Percentiles rank a stretch among this genome's conserved stretches.
These are phyloP conservation scores for Brassica hybrid DNA, from an alignment of 441 rosid species.

Conservation along the genomic window DNA sequence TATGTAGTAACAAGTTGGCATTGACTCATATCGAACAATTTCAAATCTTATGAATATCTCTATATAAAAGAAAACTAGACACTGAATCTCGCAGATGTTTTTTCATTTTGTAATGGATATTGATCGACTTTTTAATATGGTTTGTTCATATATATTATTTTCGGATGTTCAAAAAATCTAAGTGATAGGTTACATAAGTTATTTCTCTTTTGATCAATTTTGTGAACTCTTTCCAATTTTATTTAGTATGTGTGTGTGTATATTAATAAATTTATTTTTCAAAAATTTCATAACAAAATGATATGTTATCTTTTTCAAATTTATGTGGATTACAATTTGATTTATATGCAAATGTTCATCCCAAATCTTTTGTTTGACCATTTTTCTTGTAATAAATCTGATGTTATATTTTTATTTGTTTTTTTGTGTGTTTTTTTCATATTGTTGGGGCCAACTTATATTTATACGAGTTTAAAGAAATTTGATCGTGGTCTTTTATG, in stretches of 20 bases:
- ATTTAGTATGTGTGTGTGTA: not conserved
- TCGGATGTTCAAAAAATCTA: not conserved
- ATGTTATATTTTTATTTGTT: not conserved
- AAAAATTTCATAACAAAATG: not conserved
- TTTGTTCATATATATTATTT: not conserved
- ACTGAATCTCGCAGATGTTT: not conserved
- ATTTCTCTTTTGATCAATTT: not conserved
- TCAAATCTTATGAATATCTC: not conserved
- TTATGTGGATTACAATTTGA: not conserved
- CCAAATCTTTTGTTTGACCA: not conserved
- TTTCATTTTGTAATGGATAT: too few relatives aligned
- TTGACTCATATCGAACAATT: not conserved
- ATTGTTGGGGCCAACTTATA: not conserved
- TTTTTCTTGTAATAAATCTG: not conserved
- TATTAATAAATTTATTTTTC: not conserved
- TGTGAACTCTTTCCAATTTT: not conserved
- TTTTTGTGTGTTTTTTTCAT: not conserved
- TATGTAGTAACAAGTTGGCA: slow-evolving; percentile 13
- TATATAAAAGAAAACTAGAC: too few relatives aligned
- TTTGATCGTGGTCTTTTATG: not conserved
- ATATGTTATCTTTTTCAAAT: not conserved
- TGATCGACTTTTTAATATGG: not conserved
- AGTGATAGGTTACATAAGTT: not conserved
- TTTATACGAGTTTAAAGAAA: not conserved
- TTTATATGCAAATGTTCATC: not conserved